Conservation (phyloP, 495 filamentous ascomycete species). For the Talaromyces ruber region DNA sequence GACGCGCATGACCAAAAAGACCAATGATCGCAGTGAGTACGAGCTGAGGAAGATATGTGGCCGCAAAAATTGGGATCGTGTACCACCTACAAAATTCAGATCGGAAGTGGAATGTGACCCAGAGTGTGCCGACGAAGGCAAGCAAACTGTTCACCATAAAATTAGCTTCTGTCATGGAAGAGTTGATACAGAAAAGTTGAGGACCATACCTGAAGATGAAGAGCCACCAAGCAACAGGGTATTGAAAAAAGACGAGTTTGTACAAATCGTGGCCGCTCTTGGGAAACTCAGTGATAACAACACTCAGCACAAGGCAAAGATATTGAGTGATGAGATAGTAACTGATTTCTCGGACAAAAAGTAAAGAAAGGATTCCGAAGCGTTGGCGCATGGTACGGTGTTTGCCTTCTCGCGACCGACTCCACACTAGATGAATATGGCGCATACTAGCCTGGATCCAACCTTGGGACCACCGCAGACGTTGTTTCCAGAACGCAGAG, state of each 20-base stretch:
- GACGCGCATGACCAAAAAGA: constrained; percentile 25
- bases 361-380: constrained; percentile 21
- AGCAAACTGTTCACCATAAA: constrained; percentile 9
- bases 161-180: not conserved
- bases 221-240: constrained; percentile 27
- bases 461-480: constrained; percentile 26
- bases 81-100: constrained; percentile 18
- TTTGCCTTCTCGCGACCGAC: constrained; percentile 10
- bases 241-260: constrained; percentile 23
- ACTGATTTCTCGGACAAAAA: constrained; percentile 22
- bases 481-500: constrained; percentile 28
- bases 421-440: constrained; percentile 19
- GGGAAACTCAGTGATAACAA: constrained; percentile 22
- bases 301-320: constrained; percentile 18
- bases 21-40: constrained; percentile 21
- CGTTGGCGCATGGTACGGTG: constrained; percentile 14
- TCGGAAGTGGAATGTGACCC: constrained; percentile 19
- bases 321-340: constrained; percentile 28
- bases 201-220: constrained; percentile 23
- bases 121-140: constrained; percentile 19
- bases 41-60: constrained; percentile 20
- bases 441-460: constrained; percentile 24
- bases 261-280: constrained; percentile 11
- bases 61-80: constrained; percentile 18
- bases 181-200: not conserved